Percentiles rank a stretch among this genome's conserved stretches.
These are phyloP conservation scores for Tolypocladium nubicola DNA, from an alignment of 2,329 filamentous ascomycete species.

Conservation along the genomic window DNA sequence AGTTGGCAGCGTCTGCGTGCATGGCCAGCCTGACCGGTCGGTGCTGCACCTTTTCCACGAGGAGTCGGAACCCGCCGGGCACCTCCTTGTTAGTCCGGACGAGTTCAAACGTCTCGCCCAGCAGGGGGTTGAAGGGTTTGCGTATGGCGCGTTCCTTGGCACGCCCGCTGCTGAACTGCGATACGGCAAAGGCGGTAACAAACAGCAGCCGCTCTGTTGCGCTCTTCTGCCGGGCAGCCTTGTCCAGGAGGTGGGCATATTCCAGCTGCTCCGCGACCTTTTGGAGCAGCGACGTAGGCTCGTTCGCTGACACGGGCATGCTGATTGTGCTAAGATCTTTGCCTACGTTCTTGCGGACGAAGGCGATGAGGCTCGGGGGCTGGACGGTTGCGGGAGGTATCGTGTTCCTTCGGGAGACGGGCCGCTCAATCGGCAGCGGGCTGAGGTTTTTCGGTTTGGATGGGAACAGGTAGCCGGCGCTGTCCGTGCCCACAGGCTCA, in stretches of 20 bases:
- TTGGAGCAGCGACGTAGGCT: constrained; percentile 81
- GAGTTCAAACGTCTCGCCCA: constrained; percentile 92
- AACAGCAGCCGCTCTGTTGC: constrained; percentile 65
- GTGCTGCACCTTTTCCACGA: constrained; percentile 94
- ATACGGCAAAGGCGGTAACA: constrained; percentile 83
- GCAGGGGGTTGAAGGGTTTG: constrained; percentile 94
- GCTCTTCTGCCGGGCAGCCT: constrained; percentile 53
- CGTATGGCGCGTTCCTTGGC: constrained; percentile 86
- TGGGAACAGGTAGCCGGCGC: constrained; percentile 58
- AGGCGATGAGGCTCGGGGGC: constrained; percentile 86
- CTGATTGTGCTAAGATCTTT: constrained; percentile 95
- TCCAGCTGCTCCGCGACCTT: constrained; percentile 84
- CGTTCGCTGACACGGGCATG: constrained; percentile 95
- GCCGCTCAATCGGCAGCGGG: constrained; percentile 63
- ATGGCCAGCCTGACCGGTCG: constrained; percentile 86
- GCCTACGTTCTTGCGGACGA: constrained; percentile 93
- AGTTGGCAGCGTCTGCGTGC: constrained; percentile 76
- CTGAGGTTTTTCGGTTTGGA: constrained; percentile 61
- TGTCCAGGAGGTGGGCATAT: constrained; percentile 76
- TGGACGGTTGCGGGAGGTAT: constrained; percentile 65
- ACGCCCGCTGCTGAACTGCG: constrained; percentile 69
- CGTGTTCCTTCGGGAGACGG: constrained; percentile 55
- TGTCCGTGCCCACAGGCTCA: constrained; percentile 47
- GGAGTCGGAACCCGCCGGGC: constrained; percentile 67
- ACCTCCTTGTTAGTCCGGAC: constrained; percentile 70